Percentiles rank a stretch among this genome's conserved stretches.
Evolutionary conservation across 164 flowering plant species (phyloP).

Genomic region (Tetracentron sinense): DNA sequence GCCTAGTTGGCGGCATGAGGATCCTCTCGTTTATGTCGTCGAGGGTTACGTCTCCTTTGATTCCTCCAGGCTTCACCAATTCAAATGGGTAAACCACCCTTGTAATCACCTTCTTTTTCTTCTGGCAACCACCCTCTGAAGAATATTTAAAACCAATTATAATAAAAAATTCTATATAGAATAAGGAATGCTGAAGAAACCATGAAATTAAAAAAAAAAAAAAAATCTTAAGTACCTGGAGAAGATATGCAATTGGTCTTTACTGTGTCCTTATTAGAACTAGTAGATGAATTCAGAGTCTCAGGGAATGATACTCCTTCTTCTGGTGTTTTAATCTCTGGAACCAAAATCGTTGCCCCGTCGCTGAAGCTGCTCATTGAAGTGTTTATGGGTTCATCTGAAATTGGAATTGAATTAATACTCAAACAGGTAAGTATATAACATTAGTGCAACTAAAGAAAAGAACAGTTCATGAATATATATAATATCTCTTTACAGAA

Average conservation of each 20-base stretch:
- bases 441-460: no score
- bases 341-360: slow-evolving; percentile 13
- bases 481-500: no score
- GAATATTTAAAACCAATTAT: no score
- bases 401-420: neutral
- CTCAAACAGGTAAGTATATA: no score
- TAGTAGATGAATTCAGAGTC: slow-evolving; percentile 20
- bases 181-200: no score
- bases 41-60: slow-evolving; percentile 65
- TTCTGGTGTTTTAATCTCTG: slow-evolving; percentile 26
- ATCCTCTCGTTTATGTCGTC: slow-evolving; percentile 77
- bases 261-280: slow-evolving; percentile 25
- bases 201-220: no score
- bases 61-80: slow-evolving; percentile 77
- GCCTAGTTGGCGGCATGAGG: slow-evolving; percentile 66
- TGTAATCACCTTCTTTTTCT: slow-evolving; percentile 17
- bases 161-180: no score
- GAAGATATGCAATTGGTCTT: slow-evolving; percentile 15
- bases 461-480: no score
- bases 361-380: slow-evolving; percentile 22
- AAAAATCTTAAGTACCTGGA: no score
- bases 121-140: slow-evolving; percentile 7
- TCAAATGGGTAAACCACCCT: slow-evolving; percentile 70
- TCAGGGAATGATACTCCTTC: slow-evolving; percentile 28
- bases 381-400: slow-evolving; percentile 26